Evolutionary conservation across 441 rosid species (phyloP).

Genomic region (Aleurites moluccanus): DNA sequence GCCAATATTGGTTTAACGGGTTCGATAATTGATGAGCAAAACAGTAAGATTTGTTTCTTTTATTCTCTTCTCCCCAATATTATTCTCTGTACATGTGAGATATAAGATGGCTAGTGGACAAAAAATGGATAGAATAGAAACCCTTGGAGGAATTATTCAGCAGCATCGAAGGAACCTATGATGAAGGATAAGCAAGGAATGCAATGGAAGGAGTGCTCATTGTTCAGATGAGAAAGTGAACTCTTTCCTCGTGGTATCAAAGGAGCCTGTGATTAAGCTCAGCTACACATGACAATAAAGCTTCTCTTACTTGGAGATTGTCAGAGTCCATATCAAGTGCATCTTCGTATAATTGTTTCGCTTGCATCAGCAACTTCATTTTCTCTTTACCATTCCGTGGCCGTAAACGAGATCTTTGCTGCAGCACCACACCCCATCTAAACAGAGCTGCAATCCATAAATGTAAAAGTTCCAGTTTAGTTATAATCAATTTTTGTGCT

Average conservation of each 20-base stretch:
- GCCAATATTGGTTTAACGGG: neutral
- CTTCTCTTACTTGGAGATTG: conserved; percentile 52
- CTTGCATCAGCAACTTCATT: conserved; percentile 61
- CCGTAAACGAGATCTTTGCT: conserved; percentile 63
- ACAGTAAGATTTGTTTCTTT: neutral
- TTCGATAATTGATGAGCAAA: neutral
- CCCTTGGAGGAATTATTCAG: too few species aligned
- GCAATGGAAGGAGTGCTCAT: neutral
- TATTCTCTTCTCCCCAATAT: neutral
- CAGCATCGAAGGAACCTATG: too few species aligned
- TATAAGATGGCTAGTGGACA: neutral
- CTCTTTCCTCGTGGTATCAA: neutral
- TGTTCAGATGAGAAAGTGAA: neutral
- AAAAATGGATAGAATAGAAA: neutral
- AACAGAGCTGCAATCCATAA: conserved; percentile 50
- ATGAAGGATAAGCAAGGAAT: neutral
- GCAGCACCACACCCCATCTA: conserved; percentile 70
- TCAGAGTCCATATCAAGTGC: conserved; percentile 59
- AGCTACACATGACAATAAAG: conserved; percentile 50
- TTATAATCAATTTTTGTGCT: neutral
- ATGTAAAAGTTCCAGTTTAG: neutral
- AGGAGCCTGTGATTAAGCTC: conserved; percentile 47
- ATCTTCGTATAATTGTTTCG: conserved; percentile 65
- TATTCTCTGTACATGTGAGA: neutral
- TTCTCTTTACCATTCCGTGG: conserved; percentile 52